A percentile compares a stretch with the other conserved stretches of the same genome.
Conservation (phyloP, 148 eudicot species). For the Silene latifolia region DNA sequence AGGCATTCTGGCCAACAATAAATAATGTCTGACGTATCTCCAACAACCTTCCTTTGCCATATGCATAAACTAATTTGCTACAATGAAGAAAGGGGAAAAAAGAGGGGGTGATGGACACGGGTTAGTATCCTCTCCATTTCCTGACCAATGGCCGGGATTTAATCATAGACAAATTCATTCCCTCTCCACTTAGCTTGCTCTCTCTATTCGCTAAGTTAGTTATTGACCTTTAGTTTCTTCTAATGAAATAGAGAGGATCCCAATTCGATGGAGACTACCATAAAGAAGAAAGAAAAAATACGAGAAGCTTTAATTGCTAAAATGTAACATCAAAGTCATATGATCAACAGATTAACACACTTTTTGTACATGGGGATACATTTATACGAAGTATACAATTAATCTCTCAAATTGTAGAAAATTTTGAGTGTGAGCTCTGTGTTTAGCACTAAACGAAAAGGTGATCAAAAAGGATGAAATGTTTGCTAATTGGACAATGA, state of each 20-base stretch:
- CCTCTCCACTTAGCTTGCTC: no score
- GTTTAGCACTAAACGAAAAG: slow-evolving; percentile 6
- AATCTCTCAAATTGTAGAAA: not conserved
- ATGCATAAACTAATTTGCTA: not conserved
- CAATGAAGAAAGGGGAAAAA: not conserved
- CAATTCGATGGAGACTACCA: no score
- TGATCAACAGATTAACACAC: not conserved
- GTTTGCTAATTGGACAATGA: not conserved
- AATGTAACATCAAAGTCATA: no score
- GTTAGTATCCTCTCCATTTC: no score
- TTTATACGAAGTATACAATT: not conserved
- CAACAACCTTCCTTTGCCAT: slow-evolving; percentile 15
- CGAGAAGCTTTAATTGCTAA: no score
- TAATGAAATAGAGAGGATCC: no score
- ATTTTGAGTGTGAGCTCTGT: not conserved
- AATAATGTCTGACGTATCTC: slow-evolving; percentile 28
- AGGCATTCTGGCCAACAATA: slow-evolving; percentile 21
- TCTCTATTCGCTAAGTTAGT: no score
- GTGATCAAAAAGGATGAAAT: not conserved
- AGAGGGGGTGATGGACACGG: not conserved
- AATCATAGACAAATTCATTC: no score
- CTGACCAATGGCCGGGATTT: no score
- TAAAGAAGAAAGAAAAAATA: no score
- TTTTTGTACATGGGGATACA: not conserved
- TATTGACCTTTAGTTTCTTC: no score